These are phyloP conservation scores for Paecilomyces niveus DNA, from an alignment of 2,329 filamentous ascomycete genomes.

Conservation along the genomic window DNA sequence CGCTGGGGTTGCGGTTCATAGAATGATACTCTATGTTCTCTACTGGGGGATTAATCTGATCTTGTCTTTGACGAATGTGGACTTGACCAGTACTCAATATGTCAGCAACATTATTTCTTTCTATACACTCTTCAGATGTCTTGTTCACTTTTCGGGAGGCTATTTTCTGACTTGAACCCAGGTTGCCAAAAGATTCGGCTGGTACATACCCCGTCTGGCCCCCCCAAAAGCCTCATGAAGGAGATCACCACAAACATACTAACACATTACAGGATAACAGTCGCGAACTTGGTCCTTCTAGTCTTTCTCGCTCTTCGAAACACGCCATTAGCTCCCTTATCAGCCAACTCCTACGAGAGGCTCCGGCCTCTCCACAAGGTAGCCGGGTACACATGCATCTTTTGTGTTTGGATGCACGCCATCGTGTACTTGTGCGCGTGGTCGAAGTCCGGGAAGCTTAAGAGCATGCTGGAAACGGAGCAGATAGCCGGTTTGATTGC, in stretches of 20 bases:
- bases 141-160: too few species aligned
- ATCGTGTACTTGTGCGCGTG: constrained; percentile 3
- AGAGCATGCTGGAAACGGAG: not conserved
- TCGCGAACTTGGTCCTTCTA: constrained; percentile 8
- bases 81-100: not conserved
- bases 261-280: constrained; percentile 5
- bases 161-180: not conserved
- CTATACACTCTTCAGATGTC: not conserved
- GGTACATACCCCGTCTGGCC: not conserved
- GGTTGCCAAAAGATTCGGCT: not conserved
- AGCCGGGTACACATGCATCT: constrained; percentile 11
- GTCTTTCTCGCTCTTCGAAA: constrained; percentile 11
- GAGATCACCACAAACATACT: not conserved
- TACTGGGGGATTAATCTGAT: not conserved
- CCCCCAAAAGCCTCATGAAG: too few species aligned
- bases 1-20: not conserved
- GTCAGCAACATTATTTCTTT: not conserved
- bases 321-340: constrained; percentile 9
- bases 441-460: not conserved
- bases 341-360: constrained; percentile 11
- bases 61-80: not conserved
- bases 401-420: constrained; percentile 2
- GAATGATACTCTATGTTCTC: not conserved
- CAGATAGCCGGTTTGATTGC: not conserved
- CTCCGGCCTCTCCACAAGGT: constrained; percentile 13